Percentiles rank a stretch among this genome's conserved stretches.
phyloP scores from a whole-genome alignment of 768 basidiomycete genomes.

The Phlebiopsis flavidoalba region DNA sequence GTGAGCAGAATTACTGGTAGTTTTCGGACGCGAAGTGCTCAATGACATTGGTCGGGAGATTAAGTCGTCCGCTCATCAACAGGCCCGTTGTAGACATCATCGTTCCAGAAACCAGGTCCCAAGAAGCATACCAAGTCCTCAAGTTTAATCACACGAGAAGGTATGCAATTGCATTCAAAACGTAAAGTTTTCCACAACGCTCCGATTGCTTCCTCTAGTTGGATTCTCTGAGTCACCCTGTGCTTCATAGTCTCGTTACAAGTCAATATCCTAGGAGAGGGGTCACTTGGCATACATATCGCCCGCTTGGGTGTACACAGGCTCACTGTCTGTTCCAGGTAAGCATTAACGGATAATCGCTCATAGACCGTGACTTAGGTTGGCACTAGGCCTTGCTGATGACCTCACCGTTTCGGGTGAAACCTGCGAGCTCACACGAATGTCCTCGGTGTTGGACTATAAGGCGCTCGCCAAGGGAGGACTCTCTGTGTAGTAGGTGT shows the following conservation, averaged over 20 bases:
- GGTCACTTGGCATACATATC: neutral
- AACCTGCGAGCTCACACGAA: conserved; percentile 57
- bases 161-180: neutral
- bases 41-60: conserved; percentile 44
- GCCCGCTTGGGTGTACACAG: neutral
- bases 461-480: conserved; percentile 44
- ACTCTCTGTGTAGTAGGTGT: conserved; percentile 67
- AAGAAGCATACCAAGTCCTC: neutral
- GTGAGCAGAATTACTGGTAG: conserved; percentile 36
- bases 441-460: conserved; percentile 94
- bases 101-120: neutral
- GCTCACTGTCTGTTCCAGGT: neutral
- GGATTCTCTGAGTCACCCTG: neutral
- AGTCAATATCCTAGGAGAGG: neutral
- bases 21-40: neutral
- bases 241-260: conserved; percentile 1
- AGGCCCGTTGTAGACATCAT: conserved; percentile 63
- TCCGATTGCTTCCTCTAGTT: neutral
- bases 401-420: conserved; percentile 46
- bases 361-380: neutral
- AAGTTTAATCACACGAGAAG: neutral
- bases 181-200: too few species aligned
- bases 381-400: conserved; percentile 12
- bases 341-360: neutral
- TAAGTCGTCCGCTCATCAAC: conserved; percentile 72